Base-by-base conservation (phyloP, 345 rosid species). In the Eucalyptus tenuipes region DNA sequence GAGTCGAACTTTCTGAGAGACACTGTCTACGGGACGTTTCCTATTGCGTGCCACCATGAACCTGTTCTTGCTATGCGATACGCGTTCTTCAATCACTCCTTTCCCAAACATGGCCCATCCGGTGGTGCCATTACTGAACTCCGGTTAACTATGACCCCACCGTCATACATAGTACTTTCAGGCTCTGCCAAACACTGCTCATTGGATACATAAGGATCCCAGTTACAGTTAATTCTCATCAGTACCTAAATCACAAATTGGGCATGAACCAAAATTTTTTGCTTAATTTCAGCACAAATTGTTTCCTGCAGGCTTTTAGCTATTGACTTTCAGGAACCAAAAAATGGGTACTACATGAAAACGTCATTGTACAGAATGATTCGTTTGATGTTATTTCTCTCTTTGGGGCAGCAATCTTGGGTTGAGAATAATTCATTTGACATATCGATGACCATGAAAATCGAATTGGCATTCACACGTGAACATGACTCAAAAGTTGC, bases 131-230 rank as follows among this genome's bases (percentile, higher is more conserved):
- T 89, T 85, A 88, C 88, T 86, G 25, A 95, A 92, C 75, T 92
- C 95, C 49, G 93, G 90, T 92, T 93, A 37, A 85, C 82, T 48
- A 93, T 86, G n/a, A 94, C 90, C 82, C 96, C 97, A 91, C 97
- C 96, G 59, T 88, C 90, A 86, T 93, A 93, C 12, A 61, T 93
- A 86, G 93, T 93, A 88, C 87, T 80, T 75, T 85, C 87, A 6
- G 96, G 99, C 88, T 92, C 93, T 44, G 47, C 87, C 92, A 95
- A 88, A 89, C 99, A 96, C 98, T 96, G 95, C 50, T 45, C 8
- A 25, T 59, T 33, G 49, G 64, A 31, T 8, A 25, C 80, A 33
- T 33, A 68, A 6, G 37, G 80, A 33, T 68, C 24, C 7, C 13
- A 68, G 80, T 68, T 68, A 33, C 44, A 33, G 44, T 68, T 18